Evolutionary conservation across 2,329 filamentous ascomycete genomes (phyloP), one percentile per base, ranked within the genome.

Genomic region (Beauveria caledonica): DNA sequence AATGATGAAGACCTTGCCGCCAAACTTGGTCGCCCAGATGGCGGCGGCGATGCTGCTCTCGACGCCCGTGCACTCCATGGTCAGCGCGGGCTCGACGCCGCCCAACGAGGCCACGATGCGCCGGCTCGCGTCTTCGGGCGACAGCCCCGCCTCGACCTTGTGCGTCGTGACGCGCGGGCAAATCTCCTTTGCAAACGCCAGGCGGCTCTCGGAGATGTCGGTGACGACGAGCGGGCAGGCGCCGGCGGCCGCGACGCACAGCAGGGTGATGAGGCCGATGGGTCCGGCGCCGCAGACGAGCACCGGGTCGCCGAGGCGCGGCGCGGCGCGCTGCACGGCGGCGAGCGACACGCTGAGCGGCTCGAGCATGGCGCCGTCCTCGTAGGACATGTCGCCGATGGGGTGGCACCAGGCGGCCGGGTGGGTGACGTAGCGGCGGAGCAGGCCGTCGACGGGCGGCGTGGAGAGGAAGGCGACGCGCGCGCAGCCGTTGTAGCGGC

Each of bases 351-450:
- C 94, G 66, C 86, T 90, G 56, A 97, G 81, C 1, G 93, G 93
- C 78, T 97, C 94, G 48, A 97, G 79, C 76, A 97, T 81, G 15
- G 92, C 89, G 58, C 93, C 94, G 70, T 96, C 86, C 77, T 97
- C 93, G 71, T 86, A 97, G 60, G 86, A 88, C 88, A 97, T 92
- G 74, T 90, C 79, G 52, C 90, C 90, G 67, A 97, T 94, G 80
- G 96, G 96, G 80, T 97, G 91, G 77, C 93, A 97, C 92, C 92
- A 97, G 54, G 88, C 81, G 21, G 92, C 92, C 3, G 91, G 92
- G 78, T 97, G 93, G 78, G 93, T 96, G 77, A 97, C 89, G 73
- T 97, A 97, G 73, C 93, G 86, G 67, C 93, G 85, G 67, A 97
- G 81, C 64, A 97, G 82, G 40, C 93, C 94, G 9, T 89, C 83